Evolutionary conservation across 345 rosid genomes (phyloP).

Genomic region (Syzygium aromaticum): DNA sequence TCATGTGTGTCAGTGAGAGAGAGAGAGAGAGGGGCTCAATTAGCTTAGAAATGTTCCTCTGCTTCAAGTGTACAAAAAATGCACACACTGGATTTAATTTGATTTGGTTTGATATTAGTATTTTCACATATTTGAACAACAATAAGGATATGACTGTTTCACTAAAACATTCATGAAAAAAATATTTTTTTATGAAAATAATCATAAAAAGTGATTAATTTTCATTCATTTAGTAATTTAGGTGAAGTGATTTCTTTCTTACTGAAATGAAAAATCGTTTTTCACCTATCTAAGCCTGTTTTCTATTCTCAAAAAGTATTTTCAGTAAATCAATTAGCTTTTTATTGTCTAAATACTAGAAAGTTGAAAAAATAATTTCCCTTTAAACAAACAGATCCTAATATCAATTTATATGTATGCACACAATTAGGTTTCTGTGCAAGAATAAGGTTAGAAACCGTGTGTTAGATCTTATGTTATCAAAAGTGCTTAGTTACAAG

Average conservation of each 20-base stretch:
- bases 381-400: neutral
- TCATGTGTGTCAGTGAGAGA: neutral
- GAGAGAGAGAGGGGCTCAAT: neutral
- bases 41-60: neutral
- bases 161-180: neutral
- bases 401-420: neutral
- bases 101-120: neutral
- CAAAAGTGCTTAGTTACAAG: neutral
- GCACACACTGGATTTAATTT: neutral
- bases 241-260: neutral
- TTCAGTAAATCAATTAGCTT: too few species aligned
- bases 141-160: fast-evolving
- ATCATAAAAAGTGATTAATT: fast-evolving
- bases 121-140: neutral
- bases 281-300: neutral
- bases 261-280: fast-evolving
- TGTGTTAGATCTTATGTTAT: neutral
- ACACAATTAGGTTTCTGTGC: neutral
- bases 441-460: neutral
- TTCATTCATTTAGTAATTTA: fast-evolving
- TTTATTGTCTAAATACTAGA: neutral
- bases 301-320: neutral
- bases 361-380: neutral
- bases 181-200: neutral
- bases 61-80: neutral